phyloP scores from a whole-genome alignment of 176 grass and related monocot species.

The Raddia distichophylla region DNA sequence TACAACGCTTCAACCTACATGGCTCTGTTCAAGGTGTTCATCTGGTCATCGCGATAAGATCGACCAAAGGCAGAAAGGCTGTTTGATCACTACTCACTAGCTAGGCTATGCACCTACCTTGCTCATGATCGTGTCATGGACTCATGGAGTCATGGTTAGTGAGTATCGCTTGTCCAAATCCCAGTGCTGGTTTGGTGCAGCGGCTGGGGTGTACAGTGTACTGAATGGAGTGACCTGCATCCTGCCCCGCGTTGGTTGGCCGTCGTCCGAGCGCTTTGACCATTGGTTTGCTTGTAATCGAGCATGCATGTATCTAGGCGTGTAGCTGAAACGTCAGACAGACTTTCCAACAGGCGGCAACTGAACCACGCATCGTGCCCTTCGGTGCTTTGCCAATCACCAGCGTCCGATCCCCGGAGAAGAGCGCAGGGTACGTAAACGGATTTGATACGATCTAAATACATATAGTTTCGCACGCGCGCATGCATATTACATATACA shows the following conservation, averaged over 20 bases:
- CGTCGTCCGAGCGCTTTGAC: conserved; percentile 37
- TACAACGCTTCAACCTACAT: conserved; percentile 33
- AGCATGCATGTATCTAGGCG: background rate
- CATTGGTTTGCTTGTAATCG: conserved; percentile 14
- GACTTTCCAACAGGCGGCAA: background rate
- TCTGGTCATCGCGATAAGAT: background rate
- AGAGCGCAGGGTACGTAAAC: background rate
- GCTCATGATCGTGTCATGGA: background rate
- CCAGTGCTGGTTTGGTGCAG: conserved; percentile 33
- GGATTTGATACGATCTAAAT: too few relatives aligned
- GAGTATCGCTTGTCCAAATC: background rate
- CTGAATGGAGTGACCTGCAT: conserved; percentile 27
- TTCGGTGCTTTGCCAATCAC: background rate
- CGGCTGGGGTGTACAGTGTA: background rate
- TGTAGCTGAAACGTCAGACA: conserved; percentile 20
- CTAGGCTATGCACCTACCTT: conserved; percentile 7
- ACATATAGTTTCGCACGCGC: too few relatives aligned
- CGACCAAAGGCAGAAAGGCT: background rate
- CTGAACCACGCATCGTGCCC: background rate
- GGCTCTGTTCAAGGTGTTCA: background rate
- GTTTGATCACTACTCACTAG: background rate
- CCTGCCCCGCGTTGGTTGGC: background rate
- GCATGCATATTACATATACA: too few relatives aligned
- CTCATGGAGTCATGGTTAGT: background rate
- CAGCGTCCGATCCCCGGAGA: background rate